Base-by-base conservation (phyloP, 2,329 filamentous ascomycete species). In the Cordyceps militaris region DNA sequence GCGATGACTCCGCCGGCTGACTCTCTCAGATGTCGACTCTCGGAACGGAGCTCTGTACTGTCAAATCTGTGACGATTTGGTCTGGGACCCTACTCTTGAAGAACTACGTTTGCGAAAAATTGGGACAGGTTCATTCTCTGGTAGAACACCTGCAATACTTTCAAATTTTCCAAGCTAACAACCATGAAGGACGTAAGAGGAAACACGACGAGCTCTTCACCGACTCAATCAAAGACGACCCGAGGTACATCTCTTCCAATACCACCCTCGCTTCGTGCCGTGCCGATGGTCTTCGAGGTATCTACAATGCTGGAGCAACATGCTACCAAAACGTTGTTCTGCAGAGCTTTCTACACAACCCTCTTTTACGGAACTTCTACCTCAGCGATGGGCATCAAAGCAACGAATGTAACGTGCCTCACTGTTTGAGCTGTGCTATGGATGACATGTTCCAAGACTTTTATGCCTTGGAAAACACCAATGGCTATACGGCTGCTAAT, bases 281-380 rank as follows among this genome's bases (percentile, higher is more conserved):
- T 58, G 91, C 91, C 19, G 91, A 88, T 63, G 93, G 94, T 10
- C 83, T 97, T 40, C 85, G 94, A 36, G 93, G 93, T 32, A 87
- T 99, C 60, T 97, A 96, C 73, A 99, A 97, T 68, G 93, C 96
- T 70, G 94, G 93, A n/a, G 91, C 95, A 59, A 97, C 94, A 11
- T 99, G 93, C 76, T 99, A 97, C 73, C 93, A 97, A 80, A 96
- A 94, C 65, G 93, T 97, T 30, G 91, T 97, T 49, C 79, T 99
- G 16, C 94, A 97, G 71, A 91, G 88, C 58, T 85, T 99, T 65
- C 82, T 97, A 56, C 93, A 97, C 74, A 97, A 97, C 68, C 93
- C 93, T 0, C 81, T 97, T 46, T 81, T 99, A 30, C 86, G 90
- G 60, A 92, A 93, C 65, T 97, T 90, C 72, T 97, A 96, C 70